phyloP scores from a whole-genome alignment of 345 rosid species.

The Citrus sp. region DNA sequence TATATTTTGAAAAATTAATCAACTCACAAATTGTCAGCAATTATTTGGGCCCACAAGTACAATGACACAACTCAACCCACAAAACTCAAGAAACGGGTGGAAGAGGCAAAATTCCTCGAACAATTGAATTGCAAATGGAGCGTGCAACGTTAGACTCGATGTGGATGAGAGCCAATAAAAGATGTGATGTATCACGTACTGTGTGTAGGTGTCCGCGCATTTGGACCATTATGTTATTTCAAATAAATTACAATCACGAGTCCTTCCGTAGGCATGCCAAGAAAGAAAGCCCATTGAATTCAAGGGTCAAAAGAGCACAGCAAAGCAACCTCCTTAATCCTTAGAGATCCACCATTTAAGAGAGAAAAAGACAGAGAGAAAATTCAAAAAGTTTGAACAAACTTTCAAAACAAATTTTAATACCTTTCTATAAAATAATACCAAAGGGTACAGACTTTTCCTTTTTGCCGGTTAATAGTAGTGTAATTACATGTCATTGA shows the following conservation, averaged over 20 bases:
- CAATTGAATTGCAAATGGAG: background rate
- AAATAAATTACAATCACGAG: background rate
- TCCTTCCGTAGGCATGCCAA: background rate
- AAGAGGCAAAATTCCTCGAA: background rate
- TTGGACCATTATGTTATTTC: background rate
- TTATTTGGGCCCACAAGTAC: background rate
- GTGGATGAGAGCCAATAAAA: background rate
- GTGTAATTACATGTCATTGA: conserved; percentile 10
- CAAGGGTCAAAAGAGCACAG: background rate
- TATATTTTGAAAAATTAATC: too few species aligned
- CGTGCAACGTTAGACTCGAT: background rate
- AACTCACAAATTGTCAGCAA: too few species aligned
- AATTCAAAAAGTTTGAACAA: background rate
- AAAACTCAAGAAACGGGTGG: background rate
- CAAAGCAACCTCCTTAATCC: background rate
- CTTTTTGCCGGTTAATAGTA: background rate
- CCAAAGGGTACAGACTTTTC: background rate
- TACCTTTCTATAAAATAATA: background rate
- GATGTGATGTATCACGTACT: too few species aligned
- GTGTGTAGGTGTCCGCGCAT: background rate
- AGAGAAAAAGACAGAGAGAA: background rate
- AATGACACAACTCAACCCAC: background rate
- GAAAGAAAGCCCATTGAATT: background rate
- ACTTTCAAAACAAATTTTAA: background rate
- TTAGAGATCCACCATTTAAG: background rate